Conservation (phyloP, 306 rosid genomes). For the Begonia peltatifolia region DNA sequence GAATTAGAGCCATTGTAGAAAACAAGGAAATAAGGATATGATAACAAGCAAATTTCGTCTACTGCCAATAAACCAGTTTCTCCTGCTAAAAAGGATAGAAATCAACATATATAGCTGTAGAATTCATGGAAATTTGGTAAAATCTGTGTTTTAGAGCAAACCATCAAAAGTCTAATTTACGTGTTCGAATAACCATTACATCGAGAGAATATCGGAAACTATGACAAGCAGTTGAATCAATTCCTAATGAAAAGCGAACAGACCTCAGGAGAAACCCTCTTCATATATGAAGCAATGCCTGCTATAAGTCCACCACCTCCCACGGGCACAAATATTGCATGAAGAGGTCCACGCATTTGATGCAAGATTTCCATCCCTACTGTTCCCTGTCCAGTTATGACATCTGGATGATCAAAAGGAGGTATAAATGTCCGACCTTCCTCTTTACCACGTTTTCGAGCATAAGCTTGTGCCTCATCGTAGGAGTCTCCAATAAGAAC, state of each 20-base stretch:
- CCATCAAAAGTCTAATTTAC: no score
- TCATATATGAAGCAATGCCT: slow-evolving; percentile 91
- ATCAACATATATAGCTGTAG: no score
- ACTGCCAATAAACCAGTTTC: no score
- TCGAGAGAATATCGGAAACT: no score
- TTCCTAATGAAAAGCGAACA: slow-evolving; percentile 4
- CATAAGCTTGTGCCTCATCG: slow-evolving; percentile 89
- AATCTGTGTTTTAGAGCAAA: no score
- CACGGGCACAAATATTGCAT: slow-evolving; percentile 90
- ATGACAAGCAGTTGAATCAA: not conserved
- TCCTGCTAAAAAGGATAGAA: no score
- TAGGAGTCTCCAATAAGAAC: slow-evolving; percentile 83
- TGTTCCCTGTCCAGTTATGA: slow-evolving; percentile 88
- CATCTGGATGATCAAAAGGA: slow-evolving; percentile 95
- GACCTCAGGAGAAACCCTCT: slow-evolving; percentile 89
- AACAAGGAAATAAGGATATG: no score
- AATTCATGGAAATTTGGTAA: no score
- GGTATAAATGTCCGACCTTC: slow-evolving; percentile 69
- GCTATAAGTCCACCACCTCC: slow-evolving; percentile 98
- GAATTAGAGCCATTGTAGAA: no score
- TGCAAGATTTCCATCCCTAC: slow-evolving; percentile 89
- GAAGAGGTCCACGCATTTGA: slow-evolving; percentile 47
- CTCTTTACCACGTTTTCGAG: slow-evolving; percentile 53
- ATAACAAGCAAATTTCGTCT: no score
- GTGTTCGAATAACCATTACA: no score